A percentile compares a stretch with the other conserved stretches of the same genome.
phyloP scores from a whole-genome alignment of 495 filamentous ascomycete species.

The Aspergillus taichungensis region DNA sequence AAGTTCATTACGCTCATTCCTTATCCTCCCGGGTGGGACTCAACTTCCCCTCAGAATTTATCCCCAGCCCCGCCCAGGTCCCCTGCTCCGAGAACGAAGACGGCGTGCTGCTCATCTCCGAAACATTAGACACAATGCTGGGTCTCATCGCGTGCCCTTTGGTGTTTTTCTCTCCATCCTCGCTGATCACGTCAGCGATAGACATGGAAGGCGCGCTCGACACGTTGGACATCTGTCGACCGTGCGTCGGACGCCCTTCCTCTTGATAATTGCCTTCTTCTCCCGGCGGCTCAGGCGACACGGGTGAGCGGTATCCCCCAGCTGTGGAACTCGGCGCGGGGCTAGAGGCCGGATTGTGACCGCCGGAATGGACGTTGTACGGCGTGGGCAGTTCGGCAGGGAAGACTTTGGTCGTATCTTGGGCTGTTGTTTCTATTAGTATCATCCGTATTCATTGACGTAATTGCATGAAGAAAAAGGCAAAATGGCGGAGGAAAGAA shows the following conservation, averaged over 20 bases:
- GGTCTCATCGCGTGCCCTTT: slow-evolving; percentile 1
- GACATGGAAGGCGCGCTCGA: slow-evolving; percentile 7
- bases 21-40: too few species aligned
- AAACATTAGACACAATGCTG: slow-evolving; percentile 6
- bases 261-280: neutral
- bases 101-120: slow-evolving; percentile 1
- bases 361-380: neutral
- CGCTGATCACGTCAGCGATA: neutral
- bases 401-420: neutral
- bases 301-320: slow-evolving; percentile 3
- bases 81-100: too few species aligned
- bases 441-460: neutral
- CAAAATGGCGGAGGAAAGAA: too few species aligned
- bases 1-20: too few species aligned
- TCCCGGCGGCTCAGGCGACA: slow-evolving; percentile 5
- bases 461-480: neutral
- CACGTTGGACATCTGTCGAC: slow-evolving; percentile 7
- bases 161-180: neutral
- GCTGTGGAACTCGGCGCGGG: neutral
- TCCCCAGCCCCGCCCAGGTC: too few species aligned
- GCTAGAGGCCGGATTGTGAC: neutral
- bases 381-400: slow-evolving; percentile 10
- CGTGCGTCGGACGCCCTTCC: slow-evolving; percentile 1
- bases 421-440: neutral
- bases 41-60: too few species aligned